phyloP scores from a whole-genome alignment of 345 rosid species.

The Murraya paniculata region DNA sequence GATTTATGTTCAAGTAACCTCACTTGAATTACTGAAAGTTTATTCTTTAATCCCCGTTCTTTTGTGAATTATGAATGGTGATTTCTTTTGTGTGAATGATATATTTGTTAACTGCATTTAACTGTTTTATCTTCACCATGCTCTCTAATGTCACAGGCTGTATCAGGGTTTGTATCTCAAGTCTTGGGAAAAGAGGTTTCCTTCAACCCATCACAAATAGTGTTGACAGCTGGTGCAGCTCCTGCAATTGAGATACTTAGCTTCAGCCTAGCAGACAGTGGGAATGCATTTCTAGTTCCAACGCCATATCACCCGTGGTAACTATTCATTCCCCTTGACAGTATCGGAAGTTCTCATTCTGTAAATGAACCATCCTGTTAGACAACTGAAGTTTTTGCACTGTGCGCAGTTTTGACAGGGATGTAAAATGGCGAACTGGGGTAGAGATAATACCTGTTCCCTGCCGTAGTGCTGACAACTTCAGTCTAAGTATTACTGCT shows the following conservation, averaged over 20 bases:
- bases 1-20: not conserved
- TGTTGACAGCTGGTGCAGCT: slow-evolving; percentile 65
- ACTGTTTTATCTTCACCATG: slow-evolving; percentile 5
- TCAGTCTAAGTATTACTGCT: slow-evolving; percentile 60
- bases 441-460: slow-evolving; percentile 86
- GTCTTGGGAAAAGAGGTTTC: slow-evolving; percentile 46
- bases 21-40: not conserved
- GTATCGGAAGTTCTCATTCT: slow-evolving; percentile 2
- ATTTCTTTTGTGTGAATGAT: slow-evolving; percentile 1
- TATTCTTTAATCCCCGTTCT: not conserved
- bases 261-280: slow-evolving; percentile 89
- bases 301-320: slow-evolving; percentile 85
- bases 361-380: not conserved
- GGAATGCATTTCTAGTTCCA: slow-evolving; percentile 93
- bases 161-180: slow-evolving; percentile 76
- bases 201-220: slow-evolving; percentile 62
- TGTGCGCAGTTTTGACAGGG: slow-evolving; percentile 66
- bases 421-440: slow-evolving; percentile 87
- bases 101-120: not conserved
- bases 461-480: slow-evolving; percentile 77
- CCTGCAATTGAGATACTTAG: slow-evolving; percentile 80
- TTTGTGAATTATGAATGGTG: not conserved
- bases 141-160: slow-evolving; percentile 45
- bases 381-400: slow-evolving; percentile 24
- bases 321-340: not conserved